Conservation (phyloP, 345 rosid genomes). For the Aurinia saxatilis region DNA sequence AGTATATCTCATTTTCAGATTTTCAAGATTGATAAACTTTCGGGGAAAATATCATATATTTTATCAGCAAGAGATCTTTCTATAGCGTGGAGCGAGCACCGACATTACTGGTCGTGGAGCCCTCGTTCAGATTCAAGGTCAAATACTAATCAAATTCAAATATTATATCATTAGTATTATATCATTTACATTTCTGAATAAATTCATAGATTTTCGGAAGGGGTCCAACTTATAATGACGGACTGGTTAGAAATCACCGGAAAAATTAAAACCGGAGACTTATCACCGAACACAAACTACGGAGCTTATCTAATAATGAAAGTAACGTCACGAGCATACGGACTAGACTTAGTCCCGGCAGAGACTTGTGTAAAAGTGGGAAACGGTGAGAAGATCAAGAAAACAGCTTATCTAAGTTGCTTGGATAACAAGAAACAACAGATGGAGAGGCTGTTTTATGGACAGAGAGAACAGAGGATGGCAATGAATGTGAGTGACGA, state of each 20-base stretch:
- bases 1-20: slow-evolving; percentile 27
- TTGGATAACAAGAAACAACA: slow-evolving; percentile 28
- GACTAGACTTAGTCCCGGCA: slow-evolving; percentile 43
- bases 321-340: slow-evolving; percentile 33
- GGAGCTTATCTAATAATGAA: slow-evolving; percentile 43
- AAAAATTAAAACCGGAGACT: slow-evolving; percentile 21
- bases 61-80: slow-evolving; percentile 69
- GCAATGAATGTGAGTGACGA: neutral
- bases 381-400: neutral
- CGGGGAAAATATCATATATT: slow-evolving; percentile 44
- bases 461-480: slow-evolving; percentile 14
- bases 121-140: slow-evolving; percentile 54
- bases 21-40: slow-evolving; percentile 50
- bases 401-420: slow-evolving; percentile 11
- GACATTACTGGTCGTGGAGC: slow-evolving; percentile 58
- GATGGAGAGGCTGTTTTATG: slow-evolving; percentile 12
- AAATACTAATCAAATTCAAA: too few relatives aligned
- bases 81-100: slow-evolving; percentile 53
- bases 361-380: slow-evolving; percentile 34
- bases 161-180: neutral
- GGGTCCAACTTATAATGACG: slow-evolving; percentile 32
- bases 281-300: slow-evolving; percentile 45
- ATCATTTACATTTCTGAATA: too few relatives aligned
- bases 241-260: slow-evolving; percentile 42
- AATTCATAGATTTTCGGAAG: slow-evolving; percentile 37